Conservation (phyloP, 345 rosid species). For the Aquilaria malaccensis region DNA sequence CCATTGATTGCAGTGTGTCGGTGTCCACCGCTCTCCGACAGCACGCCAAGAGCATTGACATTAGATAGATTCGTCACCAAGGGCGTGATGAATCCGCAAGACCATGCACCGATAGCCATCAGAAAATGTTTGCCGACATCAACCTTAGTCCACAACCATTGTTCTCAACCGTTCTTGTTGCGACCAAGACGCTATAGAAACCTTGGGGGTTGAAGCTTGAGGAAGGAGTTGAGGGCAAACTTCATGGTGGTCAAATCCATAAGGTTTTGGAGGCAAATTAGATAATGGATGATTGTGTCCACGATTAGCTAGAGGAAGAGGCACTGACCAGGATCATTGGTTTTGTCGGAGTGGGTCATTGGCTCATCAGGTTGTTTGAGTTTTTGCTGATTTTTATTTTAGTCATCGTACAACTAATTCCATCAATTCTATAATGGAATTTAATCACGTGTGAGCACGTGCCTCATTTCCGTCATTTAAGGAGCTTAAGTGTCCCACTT, state of each 20-base stretch:
- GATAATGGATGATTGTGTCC: conserved; percentile 44
- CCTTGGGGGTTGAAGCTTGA: conserved; percentile 42
- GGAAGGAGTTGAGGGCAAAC: conserved; percentile 18
- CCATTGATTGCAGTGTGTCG: conserved; percentile 19
- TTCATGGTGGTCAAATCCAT: conserved; percentile 23
- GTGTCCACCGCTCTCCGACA: conserved; percentile 34
- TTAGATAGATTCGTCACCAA: conserved; percentile 51
- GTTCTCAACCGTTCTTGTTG: conserved; percentile 33
- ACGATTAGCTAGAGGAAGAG: conserved; percentile 38
- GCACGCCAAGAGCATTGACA: conserved; percentile 37
- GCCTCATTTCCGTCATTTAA: too few species aligned
- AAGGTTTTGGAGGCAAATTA: conserved; percentile 23
- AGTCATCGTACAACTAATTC: too few species aligned
- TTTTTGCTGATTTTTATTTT: too few species aligned
- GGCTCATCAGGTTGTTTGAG: too few species aligned
- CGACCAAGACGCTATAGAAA: conserved; percentile 48
- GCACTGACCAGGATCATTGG: conserved; percentile 46
- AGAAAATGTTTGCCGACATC: conserved; percentile 35
- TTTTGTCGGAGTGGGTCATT: conserved; percentile 23
- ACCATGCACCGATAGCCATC: conserved; percentile 23
- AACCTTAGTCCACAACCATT: conserved; percentile 37
- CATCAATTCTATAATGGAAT: too few species aligned
- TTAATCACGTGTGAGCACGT: too few species aligned
- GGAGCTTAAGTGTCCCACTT: too few species aligned
- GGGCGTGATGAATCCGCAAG: conserved; percentile 45